A percentile compares a stretch with the other conserved stretches of the same genome.
Evolutionary conservation across 768 basidiomycete genomes (phyloP).

Genomic region (Boletus rubroflammeus): DNA sequence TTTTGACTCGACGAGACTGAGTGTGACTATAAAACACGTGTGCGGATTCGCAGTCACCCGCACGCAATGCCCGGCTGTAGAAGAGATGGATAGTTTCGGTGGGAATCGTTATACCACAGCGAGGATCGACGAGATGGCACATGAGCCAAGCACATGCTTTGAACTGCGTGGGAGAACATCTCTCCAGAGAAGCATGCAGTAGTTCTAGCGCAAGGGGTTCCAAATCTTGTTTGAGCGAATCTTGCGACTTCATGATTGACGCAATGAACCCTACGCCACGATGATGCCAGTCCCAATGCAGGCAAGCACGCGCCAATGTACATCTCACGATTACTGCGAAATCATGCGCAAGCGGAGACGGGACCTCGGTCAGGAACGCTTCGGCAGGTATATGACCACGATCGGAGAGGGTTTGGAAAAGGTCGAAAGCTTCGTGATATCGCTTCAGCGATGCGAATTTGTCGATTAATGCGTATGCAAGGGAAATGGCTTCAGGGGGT

Average conservation of each 20-base stretch:
- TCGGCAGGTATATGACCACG: slow-evolving; percentile 44
- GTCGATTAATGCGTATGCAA: slow-evolving; percentile 43
- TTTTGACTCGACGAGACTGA: slow-evolving; percentile 31
- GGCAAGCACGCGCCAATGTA: slow-evolving; percentile 48
- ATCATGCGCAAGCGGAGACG: slow-evolving; percentile 31
- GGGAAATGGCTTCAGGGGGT: slow-evolving; percentile 37
- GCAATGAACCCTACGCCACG: slow-evolving; percentile 41
- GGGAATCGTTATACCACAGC: slow-evolving; percentile 37
- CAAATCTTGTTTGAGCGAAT: slow-evolving; percentile 22
- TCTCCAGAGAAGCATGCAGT: slow-evolving; percentile 41
- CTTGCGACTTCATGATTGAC: slow-evolving; percentile 23
- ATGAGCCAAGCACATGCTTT: slow-evolving; percentile 42
- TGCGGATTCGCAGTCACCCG: slow-evolving; percentile 35
- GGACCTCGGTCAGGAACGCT: slow-evolving; percentile 39
- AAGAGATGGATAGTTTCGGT: slow-evolving; percentile 43
- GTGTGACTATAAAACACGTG: slow-evolving; percentile 46
- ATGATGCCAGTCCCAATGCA: slow-evolving; percentile 52
- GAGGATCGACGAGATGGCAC: slow-evolving; percentile 31
- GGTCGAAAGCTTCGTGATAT: slow-evolving; percentile 36
- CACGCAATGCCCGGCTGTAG: slow-evolving; percentile 39
- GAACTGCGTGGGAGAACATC: slow-evolving; percentile 36
- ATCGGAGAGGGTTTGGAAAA: slow-evolving; percentile 50
- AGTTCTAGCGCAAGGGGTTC: slow-evolving; percentile 40
- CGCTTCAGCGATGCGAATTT: slow-evolving; percentile 37
- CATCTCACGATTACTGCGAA: slow-evolving; percentile 47